Evolutionary conservation across 345 rosid genomes (phyloP).

Genomic region (Trapa incisa): DNA sequence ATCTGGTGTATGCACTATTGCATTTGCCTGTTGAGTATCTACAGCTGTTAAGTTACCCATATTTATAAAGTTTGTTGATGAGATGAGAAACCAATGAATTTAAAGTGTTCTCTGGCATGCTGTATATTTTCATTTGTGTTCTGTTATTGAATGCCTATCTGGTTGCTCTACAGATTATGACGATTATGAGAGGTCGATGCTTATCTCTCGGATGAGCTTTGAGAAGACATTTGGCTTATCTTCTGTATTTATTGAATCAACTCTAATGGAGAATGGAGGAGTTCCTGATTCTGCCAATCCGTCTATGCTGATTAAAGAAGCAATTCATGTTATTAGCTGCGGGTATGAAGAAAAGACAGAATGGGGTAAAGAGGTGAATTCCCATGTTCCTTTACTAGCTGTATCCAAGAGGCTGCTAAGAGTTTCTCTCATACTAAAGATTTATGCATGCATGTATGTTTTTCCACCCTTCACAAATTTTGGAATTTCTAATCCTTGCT

Average conservation of each 20-base stretch:
- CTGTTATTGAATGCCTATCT: background rate
- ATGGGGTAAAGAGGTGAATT: conserved; percentile 93
- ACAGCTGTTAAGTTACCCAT: no score
- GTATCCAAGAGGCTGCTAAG: background rate
- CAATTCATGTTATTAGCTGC: conserved; percentile 91
- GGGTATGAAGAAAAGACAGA: conserved; percentile 91
- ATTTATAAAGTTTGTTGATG: no score
- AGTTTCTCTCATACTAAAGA: background rate
- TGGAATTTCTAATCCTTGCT: no score
- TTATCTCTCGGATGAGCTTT: conserved; percentile 79
- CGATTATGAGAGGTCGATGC: conserved; percentile 87
- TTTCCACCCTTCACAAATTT: background rate
- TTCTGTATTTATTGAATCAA: conserved; percentile 89
- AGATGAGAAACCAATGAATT: no score
- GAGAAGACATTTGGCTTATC: conserved; percentile 96
- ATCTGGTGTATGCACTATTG: conserved; percentile 6
- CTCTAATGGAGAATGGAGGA: conserved; percentile 84
- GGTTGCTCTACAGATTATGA: conserved; percentile 49
- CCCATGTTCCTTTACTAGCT: background rate
- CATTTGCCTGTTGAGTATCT: no score
- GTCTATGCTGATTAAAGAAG: conserved; percentile 78
- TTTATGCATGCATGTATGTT: background rate
- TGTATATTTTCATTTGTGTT: background rate
- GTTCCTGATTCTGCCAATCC: conserved; percentile 81
- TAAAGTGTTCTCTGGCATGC: no score